Conservation (phyloP, 306 rosid species). For the Dalbergia cochinchinensis region DNA sequence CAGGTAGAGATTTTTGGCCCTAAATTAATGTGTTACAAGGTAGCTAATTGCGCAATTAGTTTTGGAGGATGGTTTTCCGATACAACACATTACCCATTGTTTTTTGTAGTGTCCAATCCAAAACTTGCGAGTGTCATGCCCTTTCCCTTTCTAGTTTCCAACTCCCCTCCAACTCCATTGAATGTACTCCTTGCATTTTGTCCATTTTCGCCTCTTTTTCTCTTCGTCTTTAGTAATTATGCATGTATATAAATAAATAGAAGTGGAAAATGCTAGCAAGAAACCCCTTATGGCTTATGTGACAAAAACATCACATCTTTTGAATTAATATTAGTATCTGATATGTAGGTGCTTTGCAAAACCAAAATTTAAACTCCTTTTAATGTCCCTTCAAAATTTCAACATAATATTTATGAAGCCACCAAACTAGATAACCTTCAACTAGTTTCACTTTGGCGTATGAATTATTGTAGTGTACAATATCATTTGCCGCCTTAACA, state of each 20-base stretch:
- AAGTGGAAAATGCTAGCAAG: neutral
- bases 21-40: neutral
- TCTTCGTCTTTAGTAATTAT: neutral
- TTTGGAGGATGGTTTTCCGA: constrained; percentile 25
- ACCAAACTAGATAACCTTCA: constrained; percentile 25
- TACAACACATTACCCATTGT: neutral
- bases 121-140: neutral
- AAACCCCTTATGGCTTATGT: neutral
- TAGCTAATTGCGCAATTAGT: constrained; percentile 3
- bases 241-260: constrained; percentile 7
- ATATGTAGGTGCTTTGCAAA: constrained; percentile 16
- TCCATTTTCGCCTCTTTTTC: neutral
- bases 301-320: neutral
- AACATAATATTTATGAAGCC: constrained; percentile 10
- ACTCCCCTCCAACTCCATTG: neutral
- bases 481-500: constrained; percentile 17
- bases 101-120: constrained; percentile 16
- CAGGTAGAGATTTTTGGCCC: constrained; percentile 29
- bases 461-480: neutral
- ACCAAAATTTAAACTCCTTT: constrained; percentile 21
- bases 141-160: neutral
- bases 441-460: constrained; percentile 29
- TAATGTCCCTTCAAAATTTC: constrained; percentile 9
- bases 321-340: neutral
- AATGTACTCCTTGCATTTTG: neutral